Base-by-base conservation (phyloP, 139 green algal genomes). In the Haematococcus lacustris region DNA sequence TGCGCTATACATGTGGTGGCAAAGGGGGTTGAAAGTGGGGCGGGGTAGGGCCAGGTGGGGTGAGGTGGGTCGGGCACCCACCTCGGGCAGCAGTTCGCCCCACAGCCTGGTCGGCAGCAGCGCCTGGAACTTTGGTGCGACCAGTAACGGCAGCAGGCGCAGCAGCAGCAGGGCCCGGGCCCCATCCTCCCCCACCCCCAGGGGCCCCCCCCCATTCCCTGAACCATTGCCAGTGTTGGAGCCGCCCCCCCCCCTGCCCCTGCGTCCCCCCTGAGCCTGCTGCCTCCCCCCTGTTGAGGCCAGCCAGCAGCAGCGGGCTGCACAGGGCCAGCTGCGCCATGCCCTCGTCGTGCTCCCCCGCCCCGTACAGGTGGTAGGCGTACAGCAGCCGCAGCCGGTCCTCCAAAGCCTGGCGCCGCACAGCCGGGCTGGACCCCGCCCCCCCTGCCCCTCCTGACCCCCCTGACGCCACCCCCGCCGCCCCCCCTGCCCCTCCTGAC, bases 321-420 rank as follows among this genome's bases (percentile, higher is more conserved):
- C 78, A 91, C 72, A 91, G 85, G 41, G 79, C 85, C 66, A 96
- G 83, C 64, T 96, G 90, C 1, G 82, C 84, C 76, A 96, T 85
- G 0, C 81, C 91, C 65, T 90, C 86, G 1, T 96, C 91, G 67
- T 78, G 89, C n/a, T 89, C 78, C 3, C 83, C 87, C 39, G 66
- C 43, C 59, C 67, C 38, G 68, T 94, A 94, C 70, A 95, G 81
- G 39, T 82, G 72, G 35, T 86, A 77, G 0, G 82, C 90, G 79
- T 92, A 96, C 37, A 81, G 59, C 60, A 88, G 71, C 60, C 87
- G 81, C 40, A 93, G 71, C 2, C 41, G 50, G 66, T 91, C 85
- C 63, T 90, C 81, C 67, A 92, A 60, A 7, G 9, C 53, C 21
- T 35, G 4, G 38, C 67, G 63, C 61, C 30, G 38, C 30, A 59